A percentile compares a stretch with the other conserved stretches of the same genome.
These are phyloP conservation scores for Echinochloa phyllopogon DNA, from an alignment of 176 grass and related monocot species.

Conservation along the genomic window DNA sequence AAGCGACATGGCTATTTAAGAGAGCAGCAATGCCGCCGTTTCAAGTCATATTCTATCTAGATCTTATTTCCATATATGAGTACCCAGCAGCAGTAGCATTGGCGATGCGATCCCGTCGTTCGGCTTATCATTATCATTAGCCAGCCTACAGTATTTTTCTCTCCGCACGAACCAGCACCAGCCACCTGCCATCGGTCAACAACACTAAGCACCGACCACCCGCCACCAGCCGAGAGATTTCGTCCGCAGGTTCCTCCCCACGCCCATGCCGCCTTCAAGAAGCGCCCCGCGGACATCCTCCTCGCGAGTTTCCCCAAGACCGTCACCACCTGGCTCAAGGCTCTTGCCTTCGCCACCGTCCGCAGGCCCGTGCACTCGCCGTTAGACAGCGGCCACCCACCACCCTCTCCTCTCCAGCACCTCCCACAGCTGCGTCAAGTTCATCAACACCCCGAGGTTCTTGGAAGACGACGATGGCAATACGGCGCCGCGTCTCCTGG, in stretches of 20 bases:
- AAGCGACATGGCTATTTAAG: too few relatives aligned
- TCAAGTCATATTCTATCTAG: too few relatives aligned
- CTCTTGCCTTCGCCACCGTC: neutral
- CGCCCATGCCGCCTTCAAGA: neutral
- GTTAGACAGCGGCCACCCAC: constrained; percentile 16
- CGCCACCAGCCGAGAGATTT: too few relatives aligned
- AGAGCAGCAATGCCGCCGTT: too few relatives aligned
- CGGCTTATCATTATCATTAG: too few relatives aligned
- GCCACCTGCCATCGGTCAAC: too few relatives aligned
- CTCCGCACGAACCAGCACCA: too few relatives aligned
- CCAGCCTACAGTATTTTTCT: too few relatives aligned
- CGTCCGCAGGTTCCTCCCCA: neutral
- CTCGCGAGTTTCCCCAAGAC: constrained; percentile 48
- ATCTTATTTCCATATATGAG: too few relatives aligned
- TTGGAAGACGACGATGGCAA: neutral
- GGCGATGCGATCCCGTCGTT: too few relatives aligned
- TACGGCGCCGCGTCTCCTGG: neutral
- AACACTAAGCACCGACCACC: too few relatives aligned
- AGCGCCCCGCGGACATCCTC: constrained; percentile 25
- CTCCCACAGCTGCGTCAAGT: constrained; percentile 39
- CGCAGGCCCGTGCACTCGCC: constrained; percentile 13
- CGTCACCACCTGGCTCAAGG: neutral
- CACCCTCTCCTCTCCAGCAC: constrained; percentile 39
- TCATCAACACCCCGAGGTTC: neutral
- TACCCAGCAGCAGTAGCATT: too few relatives aligned